These are phyloP conservation scores for Casuarina equisetifolia DNA, from an alignment of 306 rosid species.

Conservation along the genomic window DNA sequence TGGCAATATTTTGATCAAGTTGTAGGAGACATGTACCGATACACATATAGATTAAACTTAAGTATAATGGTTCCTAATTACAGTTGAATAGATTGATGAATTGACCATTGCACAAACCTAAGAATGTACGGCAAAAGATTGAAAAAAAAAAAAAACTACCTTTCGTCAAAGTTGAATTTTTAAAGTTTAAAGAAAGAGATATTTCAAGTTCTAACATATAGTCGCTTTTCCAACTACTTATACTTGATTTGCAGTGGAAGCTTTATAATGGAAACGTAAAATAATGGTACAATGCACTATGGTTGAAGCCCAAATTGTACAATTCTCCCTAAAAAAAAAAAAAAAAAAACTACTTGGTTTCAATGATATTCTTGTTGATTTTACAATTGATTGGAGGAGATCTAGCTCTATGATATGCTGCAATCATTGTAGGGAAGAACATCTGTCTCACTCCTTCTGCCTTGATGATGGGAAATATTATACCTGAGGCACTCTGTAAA, in stretches of 20 bases:
- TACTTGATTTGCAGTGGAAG: no score
- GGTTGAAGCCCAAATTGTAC: neutral
- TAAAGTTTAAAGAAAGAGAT: no score
- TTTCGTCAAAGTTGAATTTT: no score
- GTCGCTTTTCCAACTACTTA: no score
- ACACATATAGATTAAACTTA: no score
- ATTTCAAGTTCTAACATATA: neutral
- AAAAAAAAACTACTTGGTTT: neutral
- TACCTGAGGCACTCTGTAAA: slow-evolving; percentile 45
- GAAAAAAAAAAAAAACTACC: no score
- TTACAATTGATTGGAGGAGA: slow-evolving; percentile 22
- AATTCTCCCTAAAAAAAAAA: neutral
- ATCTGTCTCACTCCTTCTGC: slow-evolving; percentile 55
- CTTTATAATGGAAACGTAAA: no score
- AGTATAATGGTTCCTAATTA: no score
- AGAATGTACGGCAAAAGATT: no score
- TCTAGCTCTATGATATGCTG: slow-evolving; percentile 26
- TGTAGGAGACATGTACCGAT: neutral
- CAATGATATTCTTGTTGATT: neutral
- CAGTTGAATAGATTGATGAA: no score
- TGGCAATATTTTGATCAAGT: neutral
- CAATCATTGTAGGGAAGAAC: slow-evolving; percentile 44
- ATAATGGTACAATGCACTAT: neutral
- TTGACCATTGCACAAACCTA: no score
- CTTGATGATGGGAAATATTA: slow-evolving; percentile 61